Percentiles rank a stretch among this genome's conserved stretches.
phyloP scores from a whole-genome alignment of 371 early-diverging fungal species.

The Lichtheimia hyalospora region DNA sequence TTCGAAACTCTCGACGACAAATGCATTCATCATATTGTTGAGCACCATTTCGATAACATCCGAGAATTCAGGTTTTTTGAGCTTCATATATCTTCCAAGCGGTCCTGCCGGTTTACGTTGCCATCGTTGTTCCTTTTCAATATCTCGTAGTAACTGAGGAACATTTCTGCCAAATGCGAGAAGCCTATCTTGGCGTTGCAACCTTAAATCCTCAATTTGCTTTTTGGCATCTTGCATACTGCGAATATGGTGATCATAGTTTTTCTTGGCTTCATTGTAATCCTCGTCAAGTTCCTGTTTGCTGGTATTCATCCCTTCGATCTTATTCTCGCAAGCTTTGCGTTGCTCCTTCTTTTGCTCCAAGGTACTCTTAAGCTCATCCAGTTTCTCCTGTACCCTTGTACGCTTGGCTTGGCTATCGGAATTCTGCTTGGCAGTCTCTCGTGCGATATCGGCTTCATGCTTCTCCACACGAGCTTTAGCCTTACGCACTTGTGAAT shows the following conservation, averaged over 20 bases:
- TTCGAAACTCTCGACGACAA: conserved; percentile 72
- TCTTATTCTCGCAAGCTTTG: not conserved
- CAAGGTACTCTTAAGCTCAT: conserved; percentile 22
- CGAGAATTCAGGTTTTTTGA: conserved; percentile 66
- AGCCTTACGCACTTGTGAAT: conserved; percentile 17
- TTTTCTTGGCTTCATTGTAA: conserved; percentile 7
- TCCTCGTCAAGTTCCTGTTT: not conserved
- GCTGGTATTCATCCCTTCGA: not conserved
- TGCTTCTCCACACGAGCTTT: conserved; percentile 16
- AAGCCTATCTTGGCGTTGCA: conserved; percentile 64
- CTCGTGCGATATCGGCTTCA: conserved; percentile 27
- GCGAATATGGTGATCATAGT: not conserved
- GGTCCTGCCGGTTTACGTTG: conserved; percentile 82
- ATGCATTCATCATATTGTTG: conserved; percentile 66
- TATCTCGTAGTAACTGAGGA: conserved; percentile 66
- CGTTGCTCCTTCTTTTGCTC: conserved; percentile 7
- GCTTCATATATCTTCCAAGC: conserved; percentile 70
- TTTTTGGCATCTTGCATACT: not conserved
- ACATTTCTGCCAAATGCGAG: conserved; percentile 73
- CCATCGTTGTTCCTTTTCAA: conserved; percentile 59
- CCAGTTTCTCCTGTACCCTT: conserved; percentile 39
- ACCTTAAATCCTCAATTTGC: conserved; percentile 27
- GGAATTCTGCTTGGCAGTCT: conserved; percentile 26
- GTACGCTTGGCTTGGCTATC: conserved; percentile 34
- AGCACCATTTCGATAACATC: conserved; percentile 72